Percentiles rank a stretch among this genome's conserved stretches.
Conservation (phyloP, 768 basidiomycete species). For the Suillus discolor region DNA sequence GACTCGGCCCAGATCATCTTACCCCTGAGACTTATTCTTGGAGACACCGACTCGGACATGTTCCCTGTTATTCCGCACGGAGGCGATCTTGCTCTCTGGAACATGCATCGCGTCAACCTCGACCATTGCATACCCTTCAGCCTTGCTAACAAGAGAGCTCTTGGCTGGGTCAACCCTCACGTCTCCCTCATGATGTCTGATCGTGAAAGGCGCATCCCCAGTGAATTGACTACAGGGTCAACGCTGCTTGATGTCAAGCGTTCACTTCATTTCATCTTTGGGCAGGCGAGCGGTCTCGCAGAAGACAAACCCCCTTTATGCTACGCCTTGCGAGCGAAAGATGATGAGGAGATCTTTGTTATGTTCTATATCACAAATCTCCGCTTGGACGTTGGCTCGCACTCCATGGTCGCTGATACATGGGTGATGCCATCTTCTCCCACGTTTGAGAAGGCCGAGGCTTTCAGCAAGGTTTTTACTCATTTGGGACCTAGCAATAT, state of each 20-base stretch:
- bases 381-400: conserved; percentile 48
- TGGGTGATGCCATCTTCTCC: conserved; percentile 44
- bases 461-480: neutral
- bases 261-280: conserved; percentile 31
- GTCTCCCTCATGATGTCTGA: conserved; percentile 33
- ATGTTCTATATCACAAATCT: conserved; percentile 50
- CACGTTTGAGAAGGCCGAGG: neutral
- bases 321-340: conserved; percentile 18
- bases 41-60: conserved; percentile 19
- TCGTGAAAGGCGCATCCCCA: conserved; percentile 28
- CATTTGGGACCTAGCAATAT: neutral
- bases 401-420: conserved; percentile 54
- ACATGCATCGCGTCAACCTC: conserved; percentile 43
- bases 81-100: conserved; percentile 29
- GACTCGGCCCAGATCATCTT: conserved; percentile 23
- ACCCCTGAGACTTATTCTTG: conserved; percentile 18
- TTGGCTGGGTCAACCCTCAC: conserved; percentile 37
- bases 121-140: conserved; percentile 36
- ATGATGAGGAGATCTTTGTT: conserved; percentile 30
- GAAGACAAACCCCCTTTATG: conserved; percentile 19
- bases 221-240: conserved; percentile 9
- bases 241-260: conserved; percentile 36
- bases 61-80: conserved; percentile 30
- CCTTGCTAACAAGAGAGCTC: conserved; percentile 13
- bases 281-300: conserved; percentile 26